Evolutionary conservation across 306 rosid genomes (phyloP).

Genomic region (Sindora glabra): DNA sequence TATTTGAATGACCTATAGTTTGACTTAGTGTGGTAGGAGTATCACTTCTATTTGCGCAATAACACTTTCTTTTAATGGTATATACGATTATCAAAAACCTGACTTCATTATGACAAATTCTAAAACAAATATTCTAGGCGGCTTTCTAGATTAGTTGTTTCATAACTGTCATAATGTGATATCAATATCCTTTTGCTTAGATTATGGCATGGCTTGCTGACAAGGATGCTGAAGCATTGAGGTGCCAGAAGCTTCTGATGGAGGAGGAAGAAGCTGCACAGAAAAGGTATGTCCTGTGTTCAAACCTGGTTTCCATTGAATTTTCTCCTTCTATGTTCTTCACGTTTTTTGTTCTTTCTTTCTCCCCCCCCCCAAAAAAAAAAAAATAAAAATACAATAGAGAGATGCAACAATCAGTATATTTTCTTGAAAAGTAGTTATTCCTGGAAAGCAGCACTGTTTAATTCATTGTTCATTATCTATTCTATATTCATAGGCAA

Average conservation of each 20-base stretch:
- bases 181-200: slow-evolving; percentile 31
- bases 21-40: no score
- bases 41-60: no score
- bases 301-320: neutral
- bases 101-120: neutral
- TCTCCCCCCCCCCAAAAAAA: neutral
- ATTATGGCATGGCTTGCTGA: slow-evolving; percentile 79
- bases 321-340: neutral
- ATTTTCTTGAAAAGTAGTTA: slow-evolving; percentile 7
- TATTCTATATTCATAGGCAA: slow-evolving; percentile 39
- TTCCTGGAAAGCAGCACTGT: neutral
- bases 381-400: no score
- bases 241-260: slow-evolving; percentile 74
- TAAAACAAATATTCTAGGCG: neutral
- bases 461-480: no score
- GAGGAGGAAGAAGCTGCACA: slow-evolving; percentile 98
- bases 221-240: slow-evolving; percentile 90
- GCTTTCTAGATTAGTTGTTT: neutral
- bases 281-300: slow-evolving; percentile 50
- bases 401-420: neutral
- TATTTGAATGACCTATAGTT: no score
- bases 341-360: neutral
- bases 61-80: no score
- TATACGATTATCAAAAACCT: neutral
- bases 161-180: slow-evolving; percentile 11